These are phyloP conservation scores for Dictyophora rubrovolvata DNA, from an alignment of 768 basidiomycete genomes.

Conservation along the genomic window DNA sequence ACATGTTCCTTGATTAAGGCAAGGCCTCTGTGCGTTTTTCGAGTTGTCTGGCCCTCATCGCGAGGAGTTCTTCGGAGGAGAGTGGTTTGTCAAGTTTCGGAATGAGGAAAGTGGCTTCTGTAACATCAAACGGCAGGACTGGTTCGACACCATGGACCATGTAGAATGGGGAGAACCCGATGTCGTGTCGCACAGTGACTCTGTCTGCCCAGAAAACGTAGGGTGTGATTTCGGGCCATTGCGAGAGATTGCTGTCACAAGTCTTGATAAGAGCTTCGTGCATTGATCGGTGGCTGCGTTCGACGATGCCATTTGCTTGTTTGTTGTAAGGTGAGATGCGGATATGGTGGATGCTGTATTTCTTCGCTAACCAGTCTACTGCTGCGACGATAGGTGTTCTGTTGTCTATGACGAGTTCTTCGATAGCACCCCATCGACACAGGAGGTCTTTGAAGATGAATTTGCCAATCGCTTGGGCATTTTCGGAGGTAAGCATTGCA, in stretches of 20 bases:
- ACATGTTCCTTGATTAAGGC: background rate
- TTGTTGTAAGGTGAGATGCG: conserved; percentile 34
- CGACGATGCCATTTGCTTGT: conserved; percentile 28
- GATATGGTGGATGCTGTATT: conserved; percentile 29
- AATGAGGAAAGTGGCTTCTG: conserved; percentile 24
- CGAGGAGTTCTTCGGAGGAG: conserved; percentile 13
- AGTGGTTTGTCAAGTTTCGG: conserved; percentile 1
- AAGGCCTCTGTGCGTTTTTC: conserved; percentile 11
- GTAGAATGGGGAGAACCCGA: conserved; percentile 14
- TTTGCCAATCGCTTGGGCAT: conserved; percentile 15
- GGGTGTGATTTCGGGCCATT: conserved; percentile 22
- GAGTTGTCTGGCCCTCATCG: conserved; percentile 5
- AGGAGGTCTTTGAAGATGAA: conserved; percentile 29
- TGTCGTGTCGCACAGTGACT: conserved; percentile 8
- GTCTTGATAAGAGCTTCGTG: conserved; percentile 27
- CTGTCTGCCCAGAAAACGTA: conserved; percentile 14
- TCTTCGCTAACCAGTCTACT: conserved; percentile 16
- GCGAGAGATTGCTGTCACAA: conserved; percentile 18
- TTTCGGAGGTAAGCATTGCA: conserved; percentile 20
- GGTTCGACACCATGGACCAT: conserved; percentile 22
- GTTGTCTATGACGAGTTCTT: conserved; percentile 34
- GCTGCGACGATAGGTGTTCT: conserved; percentile 21
- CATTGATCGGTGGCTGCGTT: conserved; percentile 23
- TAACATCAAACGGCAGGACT: conserved; percentile 22
- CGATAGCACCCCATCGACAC: conserved; percentile 30